phyloP scores from a whole-genome alignment of 2,329 filamentous ascomycete genomes.

The Akanthomyces muscarius region DNA sequence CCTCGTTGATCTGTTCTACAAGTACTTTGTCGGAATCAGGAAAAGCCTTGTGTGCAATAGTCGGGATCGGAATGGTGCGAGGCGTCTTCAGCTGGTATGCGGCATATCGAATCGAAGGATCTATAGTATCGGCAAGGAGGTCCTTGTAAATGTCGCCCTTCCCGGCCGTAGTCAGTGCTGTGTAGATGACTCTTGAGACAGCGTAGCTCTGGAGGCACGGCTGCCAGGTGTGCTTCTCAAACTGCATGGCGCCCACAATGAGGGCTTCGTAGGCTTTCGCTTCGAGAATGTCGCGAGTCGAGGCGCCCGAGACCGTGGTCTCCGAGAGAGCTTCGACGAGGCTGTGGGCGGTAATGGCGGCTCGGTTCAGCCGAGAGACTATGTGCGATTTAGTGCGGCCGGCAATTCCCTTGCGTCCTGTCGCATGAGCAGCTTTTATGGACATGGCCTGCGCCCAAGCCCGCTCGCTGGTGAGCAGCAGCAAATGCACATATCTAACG shows the following conservation, averaged over 20 bases:
- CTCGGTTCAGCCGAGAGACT: conserved; percentile 80
- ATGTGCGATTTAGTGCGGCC: conserved; percentile 83
- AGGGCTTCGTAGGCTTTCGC: conserved; percentile 78
- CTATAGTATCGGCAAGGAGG: conserved; percentile 77
- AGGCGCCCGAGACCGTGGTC: conserved; percentile 59
- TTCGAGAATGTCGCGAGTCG: conserved; percentile 71
- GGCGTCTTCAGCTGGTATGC: conserved; percentile 89
- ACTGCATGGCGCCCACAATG: conserved; percentile 70
- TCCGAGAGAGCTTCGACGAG: conserved; percentile 65
- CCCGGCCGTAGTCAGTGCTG: conserved; percentile 58
- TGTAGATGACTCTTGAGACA: conserved; percentile 76
- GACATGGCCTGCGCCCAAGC: conserved; percentile 96
- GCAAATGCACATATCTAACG: conserved; percentile 67
- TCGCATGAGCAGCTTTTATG: conserved; percentile 78
- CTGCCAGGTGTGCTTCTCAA: conserved; percentile 88
- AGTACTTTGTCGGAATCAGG: conserved; percentile 60
- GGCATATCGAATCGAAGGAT: conserved; percentile 90
- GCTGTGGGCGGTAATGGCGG: conserved; percentile 62
- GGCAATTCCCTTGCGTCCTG: conserved; percentile 74
- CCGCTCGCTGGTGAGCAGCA: conserved; percentile 81
- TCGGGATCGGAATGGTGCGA: conserved; percentile 74
- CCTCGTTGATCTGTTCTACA: conserved; percentile 61
- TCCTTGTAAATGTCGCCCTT: conserved; percentile 78
- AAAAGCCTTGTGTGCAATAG: conserved; percentile 76
- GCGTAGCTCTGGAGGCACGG: conserved; percentile 72